phyloP scores from a whole-genome alignment of 208 protist species.

The Balamuthia mandrillaris region DNA sequence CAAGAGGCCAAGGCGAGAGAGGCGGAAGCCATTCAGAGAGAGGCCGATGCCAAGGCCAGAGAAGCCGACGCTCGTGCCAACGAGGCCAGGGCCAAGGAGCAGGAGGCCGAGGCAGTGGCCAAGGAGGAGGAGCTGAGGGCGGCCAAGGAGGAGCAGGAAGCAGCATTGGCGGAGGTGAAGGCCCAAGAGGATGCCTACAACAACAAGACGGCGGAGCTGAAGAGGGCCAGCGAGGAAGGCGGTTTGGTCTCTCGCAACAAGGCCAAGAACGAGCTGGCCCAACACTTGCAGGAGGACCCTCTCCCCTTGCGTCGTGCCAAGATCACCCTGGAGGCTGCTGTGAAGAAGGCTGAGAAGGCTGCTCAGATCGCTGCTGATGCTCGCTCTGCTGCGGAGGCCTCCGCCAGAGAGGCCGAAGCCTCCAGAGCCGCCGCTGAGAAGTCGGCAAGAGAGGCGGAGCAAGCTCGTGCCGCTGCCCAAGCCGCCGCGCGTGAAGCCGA shows the following conservation, averaged over 20 bases:
- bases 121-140: conserved; percentile 29
- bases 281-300: conserved; percentile 19
- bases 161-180: conserved; percentile 42
- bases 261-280: conserved; percentile 42
- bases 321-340: conserved; percentile 35
- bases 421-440: too few species aligned
- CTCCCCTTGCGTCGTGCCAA: conserved; percentile 17
- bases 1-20: neutral
- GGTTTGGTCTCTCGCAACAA: neutral
- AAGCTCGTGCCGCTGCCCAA: neutral
- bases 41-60: neutral
- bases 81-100: neutral
- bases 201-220: conserved; percentile 6
- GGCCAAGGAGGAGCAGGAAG: conserved; percentile 38
- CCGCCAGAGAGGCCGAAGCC: too few species aligned
- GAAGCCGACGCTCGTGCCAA: neutral
- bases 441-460: too few species aligned
- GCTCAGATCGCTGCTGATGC: conserved; percentile 28
- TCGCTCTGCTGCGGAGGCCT: too few species aligned
- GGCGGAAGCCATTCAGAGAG: neutral
- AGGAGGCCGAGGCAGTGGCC: neutral
- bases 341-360: conserved; percentile 41
- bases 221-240: conserved; percentile 16
- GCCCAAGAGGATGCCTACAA: conserved; percentile 46
- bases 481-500: neutral